These are phyloP conservation scores for Coemansia sp. DNA, from an alignment of 192 early-diverging fungal species.

Conservation along the genomic window DNA sequence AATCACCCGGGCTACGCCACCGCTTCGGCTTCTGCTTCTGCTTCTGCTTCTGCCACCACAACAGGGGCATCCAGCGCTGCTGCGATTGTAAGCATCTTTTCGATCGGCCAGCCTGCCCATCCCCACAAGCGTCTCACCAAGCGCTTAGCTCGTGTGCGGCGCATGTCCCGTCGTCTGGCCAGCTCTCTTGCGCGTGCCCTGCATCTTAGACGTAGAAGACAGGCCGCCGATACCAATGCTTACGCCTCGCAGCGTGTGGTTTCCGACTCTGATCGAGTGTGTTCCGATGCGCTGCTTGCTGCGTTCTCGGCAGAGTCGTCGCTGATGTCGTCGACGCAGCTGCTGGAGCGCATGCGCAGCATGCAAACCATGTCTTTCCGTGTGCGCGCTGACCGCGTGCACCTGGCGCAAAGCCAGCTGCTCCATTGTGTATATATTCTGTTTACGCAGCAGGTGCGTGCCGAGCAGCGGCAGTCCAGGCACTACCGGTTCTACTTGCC, in stretches of 20 bases:
- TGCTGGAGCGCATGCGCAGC: conserved; percentile 26
- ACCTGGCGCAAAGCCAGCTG: conserved; percentile 57
- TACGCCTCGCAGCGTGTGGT: neutral
- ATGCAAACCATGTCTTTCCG: conserved; percentile 38
- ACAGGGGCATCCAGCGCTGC: conserved; percentile 25
- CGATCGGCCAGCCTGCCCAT: conserved; percentile 34
- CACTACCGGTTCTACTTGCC: conserved; percentile 61
- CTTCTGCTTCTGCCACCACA: neutral
- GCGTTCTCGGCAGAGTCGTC: conserved; percentile 30
- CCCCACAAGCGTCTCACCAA: neutral
- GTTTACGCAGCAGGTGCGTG: conserved; percentile 53
- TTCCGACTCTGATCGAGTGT: neutral
- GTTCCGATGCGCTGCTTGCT: conserved; percentile 15
- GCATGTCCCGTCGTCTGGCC: conserved; percentile 25
- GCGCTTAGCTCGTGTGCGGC: conserved; percentile 24
- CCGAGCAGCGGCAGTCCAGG: conserved; percentile 45
- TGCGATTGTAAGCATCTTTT: conserved; percentile 36
- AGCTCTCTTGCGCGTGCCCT: conserved; percentile 12
- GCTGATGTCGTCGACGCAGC: conserved; percentile 24
- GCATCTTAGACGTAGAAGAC: neutral
- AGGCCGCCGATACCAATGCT: neutral
- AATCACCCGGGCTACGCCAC: neutral
- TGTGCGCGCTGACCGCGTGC: conserved; percentile 60
- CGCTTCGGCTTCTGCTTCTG: neutral
- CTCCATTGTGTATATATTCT: conserved; percentile 58